Percentiles rank a stretch among this genome's conserved stretches.
Conservation (phyloP, 495 filamentous ascomycete species). For the Penicillium simplicissimum region DNA sequence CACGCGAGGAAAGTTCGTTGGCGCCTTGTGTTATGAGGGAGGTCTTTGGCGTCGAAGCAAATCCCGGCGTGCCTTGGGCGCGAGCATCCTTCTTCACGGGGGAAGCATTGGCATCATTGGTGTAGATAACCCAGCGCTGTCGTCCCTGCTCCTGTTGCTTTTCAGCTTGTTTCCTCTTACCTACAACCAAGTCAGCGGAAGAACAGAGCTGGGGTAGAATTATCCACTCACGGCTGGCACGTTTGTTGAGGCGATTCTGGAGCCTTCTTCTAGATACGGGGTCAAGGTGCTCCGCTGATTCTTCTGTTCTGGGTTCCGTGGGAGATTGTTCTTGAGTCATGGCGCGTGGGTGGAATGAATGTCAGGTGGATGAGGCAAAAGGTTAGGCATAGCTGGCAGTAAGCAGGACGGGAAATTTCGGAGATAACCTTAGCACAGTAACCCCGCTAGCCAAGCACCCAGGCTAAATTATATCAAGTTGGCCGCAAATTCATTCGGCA, state of each 20-base stretch:
- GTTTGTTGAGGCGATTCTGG: constrained; percentile 32
- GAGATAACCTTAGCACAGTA: constrained; percentile 12
- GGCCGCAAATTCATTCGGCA: no score
- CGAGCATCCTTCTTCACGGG: neutral
- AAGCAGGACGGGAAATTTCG: constrained; percentile 6
- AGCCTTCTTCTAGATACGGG: constrained; percentile 18
- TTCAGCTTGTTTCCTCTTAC: constrained; percentile 16
- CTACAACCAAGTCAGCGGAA: constrained; percentile 7
- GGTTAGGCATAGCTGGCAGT: neutral
- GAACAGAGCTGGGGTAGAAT: neutral
- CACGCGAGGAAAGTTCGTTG: neutral
- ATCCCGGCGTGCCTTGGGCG: neutral
- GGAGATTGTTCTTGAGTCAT: neutral
- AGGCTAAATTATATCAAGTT: no score
- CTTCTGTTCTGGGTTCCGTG: neutral
- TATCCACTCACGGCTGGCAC: constrained; percentile 25
- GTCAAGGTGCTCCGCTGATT: constrained; percentile 5
- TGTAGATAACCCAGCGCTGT: constrained; percentile 25
- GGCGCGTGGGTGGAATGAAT: neutral
- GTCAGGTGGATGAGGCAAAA: neutral
- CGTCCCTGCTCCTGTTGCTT: neutral
- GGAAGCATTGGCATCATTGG: constrained; percentile 2
- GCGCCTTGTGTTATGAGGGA: neutral
- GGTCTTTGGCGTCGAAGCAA: neutral
- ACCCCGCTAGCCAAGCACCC: neutral